Conservation (phyloP, 768 basidiomycete genomes). For the Trametes elegans region DNA sequence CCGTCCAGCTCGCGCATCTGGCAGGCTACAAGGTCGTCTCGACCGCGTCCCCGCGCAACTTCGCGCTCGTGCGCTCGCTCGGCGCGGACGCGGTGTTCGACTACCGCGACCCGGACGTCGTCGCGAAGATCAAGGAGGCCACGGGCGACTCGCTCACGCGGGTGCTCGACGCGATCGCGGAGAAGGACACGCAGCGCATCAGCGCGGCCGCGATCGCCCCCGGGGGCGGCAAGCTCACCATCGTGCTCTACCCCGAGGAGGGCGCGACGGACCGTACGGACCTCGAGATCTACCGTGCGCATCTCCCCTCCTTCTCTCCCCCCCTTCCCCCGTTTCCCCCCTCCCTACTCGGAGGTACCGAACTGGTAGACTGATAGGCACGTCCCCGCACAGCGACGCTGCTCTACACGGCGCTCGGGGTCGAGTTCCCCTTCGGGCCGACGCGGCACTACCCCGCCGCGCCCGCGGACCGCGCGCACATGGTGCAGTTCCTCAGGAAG, state of each 20-base stretch:
- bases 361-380: no score
- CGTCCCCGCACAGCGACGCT: background rate
- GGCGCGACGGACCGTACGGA: slow-evolving; percentile 17
- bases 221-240: slow-evolving; percentile 1
- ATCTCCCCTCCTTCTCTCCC: background rate
- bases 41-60: slow-evolving; percentile 41
- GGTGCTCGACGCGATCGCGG: slow-evolving; percentile 32
- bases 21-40: slow-evolving; percentile 44
- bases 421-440: slow-evolving; percentile 2
- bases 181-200: slow-evolving; percentile 22
- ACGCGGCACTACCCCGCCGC: slow-evolving; percentile 9
- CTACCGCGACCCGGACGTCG: slow-evolving; percentile 31
- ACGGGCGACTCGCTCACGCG: slow-evolving; percentile 26
- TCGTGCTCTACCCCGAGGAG: background rate
- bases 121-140: slow-evolving; percentile 27
- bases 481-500: slow-evolving; percentile 20
- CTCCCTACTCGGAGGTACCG: no score
- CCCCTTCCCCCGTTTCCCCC: background rate
- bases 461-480: slow-evolving; percentile 15
- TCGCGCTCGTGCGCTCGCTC: slow-evolving; percentile 34
- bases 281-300: slow-evolving; percentile 19
- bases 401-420: slow-evolving; percentile 14
- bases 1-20: slow-evolving; percentile 41
- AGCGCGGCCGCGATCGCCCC: slow-evolving; percentile 7
- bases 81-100: slow-evolving; percentile 46